Percentiles rank a stretch among this genome's conserved stretches.
phyloP scores from a whole-genome alignment of 352 stramenopile species.

The Pythium grandisporangium region DNA sequence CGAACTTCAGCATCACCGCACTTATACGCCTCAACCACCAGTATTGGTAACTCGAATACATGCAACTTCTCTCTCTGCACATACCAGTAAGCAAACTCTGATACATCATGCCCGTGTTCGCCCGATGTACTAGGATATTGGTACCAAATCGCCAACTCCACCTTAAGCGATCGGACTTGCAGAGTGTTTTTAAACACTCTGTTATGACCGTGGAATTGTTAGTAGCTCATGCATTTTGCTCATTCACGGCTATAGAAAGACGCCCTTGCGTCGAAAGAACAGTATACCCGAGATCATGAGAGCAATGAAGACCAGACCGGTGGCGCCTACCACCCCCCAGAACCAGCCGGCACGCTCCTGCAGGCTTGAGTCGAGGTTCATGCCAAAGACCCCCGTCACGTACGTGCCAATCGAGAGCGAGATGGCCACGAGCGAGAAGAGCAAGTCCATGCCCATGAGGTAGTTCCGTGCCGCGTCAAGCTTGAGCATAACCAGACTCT shows the following conservation, averaged over 20 bases:
- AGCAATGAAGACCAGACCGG: conserved; percentile 24
- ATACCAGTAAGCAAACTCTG: no score
- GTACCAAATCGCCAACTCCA: no score
- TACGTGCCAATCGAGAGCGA: conserved; percentile 48
- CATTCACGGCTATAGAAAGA: conserved; percentile 36
- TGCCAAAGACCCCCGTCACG: conserved; percentile 46
- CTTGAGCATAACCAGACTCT: conserved; percentile 65
- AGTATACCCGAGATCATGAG: conserved; percentile 28
- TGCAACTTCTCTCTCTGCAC: no score
- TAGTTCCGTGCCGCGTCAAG: conserved; percentile 62
- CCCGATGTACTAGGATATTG: no score
- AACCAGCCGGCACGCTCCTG: conserved; percentile 33
- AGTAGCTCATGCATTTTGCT: no score
- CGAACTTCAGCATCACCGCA: no score
- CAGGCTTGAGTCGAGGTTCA: conserved; percentile 46
- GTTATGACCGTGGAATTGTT: no score
- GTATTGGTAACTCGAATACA: no score
- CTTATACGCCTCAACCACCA: no score
- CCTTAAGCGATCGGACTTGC: no score
- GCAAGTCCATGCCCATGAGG: conserved; percentile 42
- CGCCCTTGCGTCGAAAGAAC: conserved; percentile 44
- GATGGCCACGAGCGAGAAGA: conserved; percentile 53
- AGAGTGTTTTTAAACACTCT: no score
- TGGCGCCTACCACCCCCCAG: conserved; percentile 32
- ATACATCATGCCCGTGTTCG: no score